Evolutionary conservation across 129 eudicot genomes (phyloP), one percentile per base, ranked within the genome.

Genomic region (Chrysanthemum seticuspe): DNA sequence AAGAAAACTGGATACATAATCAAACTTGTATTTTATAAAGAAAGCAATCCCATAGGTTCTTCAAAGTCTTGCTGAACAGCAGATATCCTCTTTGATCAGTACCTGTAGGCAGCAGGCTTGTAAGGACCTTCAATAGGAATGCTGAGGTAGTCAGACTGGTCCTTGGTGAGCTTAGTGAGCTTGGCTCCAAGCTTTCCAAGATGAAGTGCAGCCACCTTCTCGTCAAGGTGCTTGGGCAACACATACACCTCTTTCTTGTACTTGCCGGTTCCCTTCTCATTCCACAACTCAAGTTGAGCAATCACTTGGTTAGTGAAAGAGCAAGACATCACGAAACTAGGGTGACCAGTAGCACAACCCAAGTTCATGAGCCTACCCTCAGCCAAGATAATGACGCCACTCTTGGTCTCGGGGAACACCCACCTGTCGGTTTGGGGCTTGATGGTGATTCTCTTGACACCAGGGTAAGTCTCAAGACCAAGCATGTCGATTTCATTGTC

Each of bases 321-420:
- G 52, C 70, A 65, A 7, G 70, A 65, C 86, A 82, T 82, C 65
- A 82, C 86, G 12, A 82, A 82, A 55, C 86, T 82, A 36, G 86
- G 86, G 31, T 82, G 86, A 36, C 86, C 86, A 11, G 83, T 82
- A 4, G 86, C 86, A 62, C 86, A 78, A 5, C 86, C 83, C 76
- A 82, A 74, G 70, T 77, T 78, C 84, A 80, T 80, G 58, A 80
- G 44, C 58, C 84, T 44, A 13, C 84, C 84, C 67, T 80, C 84
- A 13, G 84, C 84, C 36, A 80, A 56, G n/a, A 80, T 52, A 11
- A 80, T 61, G 10, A 80, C 71, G 3, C 84, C 84, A 14, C 9
- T 61, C 54, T 74, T 75, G 2, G 85, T 81, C 47, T 81, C 81
- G 1, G 85, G 85, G 78, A 81, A 81, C 52, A 81, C 81, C 81